Evolutionary conservation across 2,329 filamentous ascomycete genomes (phyloP).

Genomic region (Phialophora chinensis): DNA sequence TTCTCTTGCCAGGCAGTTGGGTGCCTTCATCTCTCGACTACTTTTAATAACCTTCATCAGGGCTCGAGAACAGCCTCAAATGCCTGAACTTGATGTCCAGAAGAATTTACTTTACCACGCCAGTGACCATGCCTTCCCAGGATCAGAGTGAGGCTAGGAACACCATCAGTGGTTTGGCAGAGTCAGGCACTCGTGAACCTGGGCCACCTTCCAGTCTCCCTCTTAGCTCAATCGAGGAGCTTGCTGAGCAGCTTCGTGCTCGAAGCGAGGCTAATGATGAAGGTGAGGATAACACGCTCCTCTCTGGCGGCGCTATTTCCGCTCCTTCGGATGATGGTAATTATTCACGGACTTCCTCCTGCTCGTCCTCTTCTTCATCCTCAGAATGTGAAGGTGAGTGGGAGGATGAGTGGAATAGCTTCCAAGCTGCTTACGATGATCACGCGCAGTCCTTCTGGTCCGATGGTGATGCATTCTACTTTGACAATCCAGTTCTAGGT

Average conservation of each 20-base stretch:
- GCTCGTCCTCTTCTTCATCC: not conserved
- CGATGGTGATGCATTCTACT: not conserved
- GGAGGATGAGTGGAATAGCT: not conserved
- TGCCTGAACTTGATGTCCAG: not conserved
- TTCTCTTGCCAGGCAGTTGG: no score
- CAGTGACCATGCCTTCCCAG: not conserved
- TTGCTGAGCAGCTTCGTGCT: not conserved
- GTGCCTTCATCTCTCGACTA: not conserved
- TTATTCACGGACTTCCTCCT: not conserved
- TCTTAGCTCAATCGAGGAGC: not conserved
- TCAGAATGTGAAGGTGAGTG: not conserved
- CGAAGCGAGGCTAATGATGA: not conserved
- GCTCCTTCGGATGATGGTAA: not conserved
- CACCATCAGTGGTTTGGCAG: not conserved
- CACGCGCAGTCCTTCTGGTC: not conserved
- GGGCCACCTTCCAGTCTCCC: not conserved
- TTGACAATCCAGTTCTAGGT: not conserved
- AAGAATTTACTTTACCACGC: not conserved
- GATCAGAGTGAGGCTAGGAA: not conserved
- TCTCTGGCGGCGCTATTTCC: not conserved
- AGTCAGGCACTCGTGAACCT: not conserved
- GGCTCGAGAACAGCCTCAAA: not conserved
- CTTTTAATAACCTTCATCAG: not conserved
- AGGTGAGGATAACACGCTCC: not conserved
- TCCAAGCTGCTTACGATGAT: not conserved